Evolutionary conservation across 306 rosid species (phyloP).

Genomic region (Styphnolobium japonicum): DNA sequence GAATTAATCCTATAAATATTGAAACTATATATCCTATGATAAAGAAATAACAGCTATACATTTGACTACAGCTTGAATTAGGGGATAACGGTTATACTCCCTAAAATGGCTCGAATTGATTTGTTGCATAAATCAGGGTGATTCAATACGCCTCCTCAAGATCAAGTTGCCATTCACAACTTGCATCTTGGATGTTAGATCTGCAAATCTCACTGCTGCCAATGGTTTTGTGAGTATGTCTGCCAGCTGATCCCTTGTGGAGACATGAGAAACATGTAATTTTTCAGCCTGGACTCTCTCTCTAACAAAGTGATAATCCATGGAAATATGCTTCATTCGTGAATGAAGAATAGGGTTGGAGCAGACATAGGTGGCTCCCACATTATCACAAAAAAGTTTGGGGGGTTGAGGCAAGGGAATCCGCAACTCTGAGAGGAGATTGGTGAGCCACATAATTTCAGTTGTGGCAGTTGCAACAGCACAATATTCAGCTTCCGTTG

Average conservation of each 20-base stretch:
- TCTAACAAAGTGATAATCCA: neutral
- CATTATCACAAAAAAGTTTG: neutral
- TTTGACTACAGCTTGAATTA: too few species aligned
- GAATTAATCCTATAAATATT: too few species aligned
- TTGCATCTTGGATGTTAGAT: neutral
- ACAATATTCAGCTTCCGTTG: neutral
- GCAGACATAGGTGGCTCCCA: too few species aligned
- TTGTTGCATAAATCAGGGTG: too few species aligned
- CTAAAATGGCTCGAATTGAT: too few species aligned
- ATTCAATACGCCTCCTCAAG: neutral
- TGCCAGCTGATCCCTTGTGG: neutral
- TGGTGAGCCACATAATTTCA: neutral
- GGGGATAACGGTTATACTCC: too few species aligned
- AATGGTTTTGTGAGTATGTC: neutral
- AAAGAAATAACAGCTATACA: too few species aligned
- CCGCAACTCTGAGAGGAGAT: too few species aligned
- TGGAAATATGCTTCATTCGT: too few species aligned
- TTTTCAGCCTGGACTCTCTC: neutral
- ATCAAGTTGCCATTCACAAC: neutral
- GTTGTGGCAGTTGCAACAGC: neutral
- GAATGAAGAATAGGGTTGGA: too few species aligned
- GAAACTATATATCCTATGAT: too few species aligned
- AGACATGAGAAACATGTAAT: neutral
- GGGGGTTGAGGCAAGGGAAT: neutral
- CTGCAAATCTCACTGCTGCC: neutral